A percentile compares a stretch with the other conserved stretches of the same genome.
Conservation (phyloP, 2,329 filamentous ascomycete species). For the Thielaviopsis ethacetica region DNA sequence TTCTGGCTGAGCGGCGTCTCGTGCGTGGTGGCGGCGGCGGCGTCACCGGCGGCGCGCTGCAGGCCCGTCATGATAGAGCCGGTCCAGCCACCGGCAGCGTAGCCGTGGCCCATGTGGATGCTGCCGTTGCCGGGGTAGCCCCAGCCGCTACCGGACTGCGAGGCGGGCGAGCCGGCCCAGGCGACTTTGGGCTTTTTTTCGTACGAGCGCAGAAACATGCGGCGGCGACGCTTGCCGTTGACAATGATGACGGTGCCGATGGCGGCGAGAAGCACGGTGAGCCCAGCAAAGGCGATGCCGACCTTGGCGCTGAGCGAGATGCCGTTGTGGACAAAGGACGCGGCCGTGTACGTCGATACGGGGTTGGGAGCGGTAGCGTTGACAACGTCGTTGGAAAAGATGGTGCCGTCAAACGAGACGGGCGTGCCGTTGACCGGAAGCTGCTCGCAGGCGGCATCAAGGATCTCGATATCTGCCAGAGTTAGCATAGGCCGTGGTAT, state of each 20-base stretch:
- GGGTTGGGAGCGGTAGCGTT: conserved; percentile 34
- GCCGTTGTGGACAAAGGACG: conserved; percentile 26
- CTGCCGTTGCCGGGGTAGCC: conserved; percentile 3
- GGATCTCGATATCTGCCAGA: conserved; percentile 27
- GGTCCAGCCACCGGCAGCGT: conserved; percentile 1
- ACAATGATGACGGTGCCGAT: conserved; percentile 37
- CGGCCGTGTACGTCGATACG: conserved; percentile 22
- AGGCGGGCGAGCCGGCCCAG: conserved; percentile 11
- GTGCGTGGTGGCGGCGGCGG: conserved; percentile 7
- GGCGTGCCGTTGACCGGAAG: conserved; percentile 28
- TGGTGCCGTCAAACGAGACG: conserved; percentile 32
- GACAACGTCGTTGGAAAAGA: conserved; percentile 33
- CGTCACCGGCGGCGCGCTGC: neutral
- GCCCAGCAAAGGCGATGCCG: conserved; percentile 37
- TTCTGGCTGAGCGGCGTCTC: conserved; percentile 39
- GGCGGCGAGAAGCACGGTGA: conserved; percentile 30
- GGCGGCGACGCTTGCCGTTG: conserved; percentile 38
- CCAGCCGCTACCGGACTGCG: conserved; percentile 25
- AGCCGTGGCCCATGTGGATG: neutral
- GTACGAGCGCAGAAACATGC: conserved; percentile 32
- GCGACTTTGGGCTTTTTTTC: conserved; percentile 17
- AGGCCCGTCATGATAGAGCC: neutral
- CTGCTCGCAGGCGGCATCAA: conserved; percentile 41
- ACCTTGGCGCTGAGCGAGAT: conserved; percentile 39
- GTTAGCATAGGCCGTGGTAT: too few species aligned